Conservation (phyloP, 306 rosid genomes). For the Cucurbita maxima region DNA sequence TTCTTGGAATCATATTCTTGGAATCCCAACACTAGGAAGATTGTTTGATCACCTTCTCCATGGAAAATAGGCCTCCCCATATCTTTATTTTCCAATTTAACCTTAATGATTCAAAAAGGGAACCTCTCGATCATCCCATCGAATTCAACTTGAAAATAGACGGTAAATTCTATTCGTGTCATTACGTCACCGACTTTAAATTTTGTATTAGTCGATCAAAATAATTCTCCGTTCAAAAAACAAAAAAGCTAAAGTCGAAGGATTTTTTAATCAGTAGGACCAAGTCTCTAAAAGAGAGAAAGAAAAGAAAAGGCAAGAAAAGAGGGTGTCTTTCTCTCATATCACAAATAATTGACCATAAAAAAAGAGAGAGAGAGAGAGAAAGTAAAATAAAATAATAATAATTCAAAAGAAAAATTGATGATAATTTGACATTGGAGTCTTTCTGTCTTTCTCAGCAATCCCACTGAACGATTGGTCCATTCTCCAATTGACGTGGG, state of each 20-base stretch:
- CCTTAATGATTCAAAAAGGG: too few relatives aligned
- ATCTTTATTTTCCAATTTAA: background rate
- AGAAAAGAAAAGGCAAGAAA: background rate
- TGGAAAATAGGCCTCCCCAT: background rate
- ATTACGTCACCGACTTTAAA: too few relatives aligned
- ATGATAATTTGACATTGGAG: conserved; percentile 29
- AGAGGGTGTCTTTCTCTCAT: background rate
- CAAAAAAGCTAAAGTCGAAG: too few relatives aligned
- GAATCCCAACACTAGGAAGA: background rate
- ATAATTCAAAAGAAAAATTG: background rate
- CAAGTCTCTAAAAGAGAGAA: background rate
- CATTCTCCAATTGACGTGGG: too few relatives aligned
- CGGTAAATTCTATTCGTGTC: too few relatives aligned
- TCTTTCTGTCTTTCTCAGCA: conserved; percentile 16
- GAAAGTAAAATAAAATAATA: too few relatives aligned
- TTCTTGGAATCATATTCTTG: background rate
- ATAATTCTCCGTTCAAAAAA: too few relatives aligned
- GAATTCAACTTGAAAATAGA: too few relatives aligned
- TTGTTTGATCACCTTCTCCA: background rate
- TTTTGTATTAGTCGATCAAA: too few relatives aligned
- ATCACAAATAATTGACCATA: too few relatives aligned
- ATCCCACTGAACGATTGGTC: conserved; percentile 5
- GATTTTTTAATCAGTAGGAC: background rate
- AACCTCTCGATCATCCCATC: too few relatives aligned
- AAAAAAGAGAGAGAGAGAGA: too few relatives aligned